A percentile compares a stretch with the other conserved stretches of the same genome.
These are phyloP conservation scores for Kwoniella europaea DNA, from an alignment of 768 basidiomycete genomes.

Conservation along the genomic window DNA sequence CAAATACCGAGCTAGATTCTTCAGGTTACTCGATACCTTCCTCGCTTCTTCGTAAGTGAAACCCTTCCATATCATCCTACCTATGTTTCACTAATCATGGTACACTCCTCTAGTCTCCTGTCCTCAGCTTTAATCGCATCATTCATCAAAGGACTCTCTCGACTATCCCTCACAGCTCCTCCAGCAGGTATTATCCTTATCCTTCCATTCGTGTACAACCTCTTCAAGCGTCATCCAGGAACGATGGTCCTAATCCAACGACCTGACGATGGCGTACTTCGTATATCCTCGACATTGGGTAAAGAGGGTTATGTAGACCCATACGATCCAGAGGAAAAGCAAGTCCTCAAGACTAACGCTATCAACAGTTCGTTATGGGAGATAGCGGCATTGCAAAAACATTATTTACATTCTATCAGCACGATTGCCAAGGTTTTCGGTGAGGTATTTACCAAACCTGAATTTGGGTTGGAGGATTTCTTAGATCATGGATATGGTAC, in stretches of 20 bases:
- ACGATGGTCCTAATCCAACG: constrained; percentile 94
- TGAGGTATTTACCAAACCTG: constrained; percentile 90
- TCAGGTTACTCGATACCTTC: constrained; percentile 88
- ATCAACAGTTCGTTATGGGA: constrained; percentile 93
- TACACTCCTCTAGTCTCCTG: constrained; percentile 67
- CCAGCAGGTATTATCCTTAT: constrained; percentile 89
- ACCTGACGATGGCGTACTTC: constrained; percentile 20
- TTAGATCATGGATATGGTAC: constrained; percentile 72
- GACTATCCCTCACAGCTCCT: constrained; percentile 80
- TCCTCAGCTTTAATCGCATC: constrained; percentile 90
- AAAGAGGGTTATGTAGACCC: constrained; percentile 62
- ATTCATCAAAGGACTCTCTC: constrained; percentile 87
- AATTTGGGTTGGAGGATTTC: constrained; percentile 91
- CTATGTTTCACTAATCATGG: background rate
- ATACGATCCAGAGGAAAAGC: constrained; percentile 69
- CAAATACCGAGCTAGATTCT: constrained; percentile 92
- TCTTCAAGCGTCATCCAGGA: constrained; percentile 86
- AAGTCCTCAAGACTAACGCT: constrained; percentile 78
- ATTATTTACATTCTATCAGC: constrained; percentile 88
- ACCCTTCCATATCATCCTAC: background rate
- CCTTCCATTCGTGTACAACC: constrained; percentile 92
- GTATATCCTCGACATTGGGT: constrained; percentile 5
- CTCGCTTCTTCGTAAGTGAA: constrained; percentile 80
- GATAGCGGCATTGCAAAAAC: constrained; percentile 73
- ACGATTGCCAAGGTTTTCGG: constrained; percentile 82